These are phyloP conservation scores for Cryptosporidium sp. DNA, from an alignment of 169 alveolate species.

Conservation along the genomic window DNA sequence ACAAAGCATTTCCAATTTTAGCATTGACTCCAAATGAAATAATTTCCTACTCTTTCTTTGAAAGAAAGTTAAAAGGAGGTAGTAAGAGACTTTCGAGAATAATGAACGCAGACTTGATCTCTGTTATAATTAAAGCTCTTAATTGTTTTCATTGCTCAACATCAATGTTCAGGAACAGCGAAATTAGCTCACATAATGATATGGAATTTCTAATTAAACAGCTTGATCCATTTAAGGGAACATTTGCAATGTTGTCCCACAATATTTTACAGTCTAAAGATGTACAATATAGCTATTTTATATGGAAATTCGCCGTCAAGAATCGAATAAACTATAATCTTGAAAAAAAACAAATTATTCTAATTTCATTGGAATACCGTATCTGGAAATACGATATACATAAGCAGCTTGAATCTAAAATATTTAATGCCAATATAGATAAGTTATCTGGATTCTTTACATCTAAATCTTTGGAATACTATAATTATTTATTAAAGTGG, in stretches of 20 bases:
- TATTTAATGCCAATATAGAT: neutral
- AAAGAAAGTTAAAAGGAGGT: neutral
- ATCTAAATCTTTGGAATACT: neutral
- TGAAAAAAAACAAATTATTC: neutral
- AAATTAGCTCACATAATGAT: neutral
- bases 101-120: conserved; percentile 16
- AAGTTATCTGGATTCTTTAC: neutral
- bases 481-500: conserved; percentile 34
- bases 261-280: conserved; percentile 31
- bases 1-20: conserved; percentile 17
- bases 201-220: conserved; percentile 11
- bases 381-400: conserved; percentile 15
- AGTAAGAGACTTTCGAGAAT: conserved; percentile 21
- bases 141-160: conserved; percentile 2
- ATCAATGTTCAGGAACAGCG: neutral
- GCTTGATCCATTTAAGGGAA: neutral
- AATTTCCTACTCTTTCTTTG: conserved; percentile 45
- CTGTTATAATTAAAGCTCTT: conserved; percentile 14
- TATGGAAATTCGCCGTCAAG: conserved; percentile 22
- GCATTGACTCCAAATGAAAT: conserved; percentile 59
- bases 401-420: neutral
- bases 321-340: neutral
- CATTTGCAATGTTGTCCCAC: conserved; percentile 1
- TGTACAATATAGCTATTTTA: conserved; percentile 11
- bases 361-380: conserved; percentile 8